phyloP scores from a whole-genome alignment of 2,329 filamentous ascomycete species.

The Fusarium sororula region DNA sequence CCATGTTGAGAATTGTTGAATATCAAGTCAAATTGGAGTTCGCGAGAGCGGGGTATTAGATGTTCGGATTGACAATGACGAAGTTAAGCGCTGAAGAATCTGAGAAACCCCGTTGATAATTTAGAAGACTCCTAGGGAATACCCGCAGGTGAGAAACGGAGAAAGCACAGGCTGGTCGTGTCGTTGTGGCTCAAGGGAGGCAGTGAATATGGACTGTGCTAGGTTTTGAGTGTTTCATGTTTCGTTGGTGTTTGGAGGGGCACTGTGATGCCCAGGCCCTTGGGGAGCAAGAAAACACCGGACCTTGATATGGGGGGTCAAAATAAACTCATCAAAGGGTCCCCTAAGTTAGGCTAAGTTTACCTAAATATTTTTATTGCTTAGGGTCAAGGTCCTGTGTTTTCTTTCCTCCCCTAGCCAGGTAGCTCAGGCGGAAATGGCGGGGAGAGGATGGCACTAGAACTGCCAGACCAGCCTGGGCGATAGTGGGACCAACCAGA shows the following conservation, averaged over 20 bases:
- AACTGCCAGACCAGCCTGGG: slow-evolving; percentile 6
- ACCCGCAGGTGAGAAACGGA: neutral
- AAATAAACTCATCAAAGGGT: too few species aligned
- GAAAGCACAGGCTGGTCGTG: neutral
- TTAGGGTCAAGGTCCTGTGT: too few species aligned
- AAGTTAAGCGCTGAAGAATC: neutral
- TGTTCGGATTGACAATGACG: slow-evolving; percentile 1
- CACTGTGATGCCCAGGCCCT: slow-evolving; percentile 4
- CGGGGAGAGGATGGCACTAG: slow-evolving; percentile 25
- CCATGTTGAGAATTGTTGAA: slow-evolving; percentile 24
- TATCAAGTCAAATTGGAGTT: neutral
- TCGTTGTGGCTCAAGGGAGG: slow-evolving; percentile 18
- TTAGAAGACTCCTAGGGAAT: neutral
- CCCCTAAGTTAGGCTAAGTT: too few species aligned
- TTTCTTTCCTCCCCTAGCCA: neutral
- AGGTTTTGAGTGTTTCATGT: neutral
- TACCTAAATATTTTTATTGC: too few species aligned
- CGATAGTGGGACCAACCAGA: slow-evolving; percentile 28
- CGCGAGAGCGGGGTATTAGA: slow-evolving; percentile 32
- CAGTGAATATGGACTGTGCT: slow-evolving; percentile 13
- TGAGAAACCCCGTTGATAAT: neutral
- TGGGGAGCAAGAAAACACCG: too few species aligned
- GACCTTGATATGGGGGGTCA: too few species aligned
- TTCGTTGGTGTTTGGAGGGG: slow-evolving; percentile 33
- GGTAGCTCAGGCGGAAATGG: slow-evolving; percentile 25